Percentiles rank a stretch among this genome's conserved stretches.
phyloP scores from a whole-genome alignment of 495 filamentous ascomycete species.

The Penicillium cinerascens region DNA sequence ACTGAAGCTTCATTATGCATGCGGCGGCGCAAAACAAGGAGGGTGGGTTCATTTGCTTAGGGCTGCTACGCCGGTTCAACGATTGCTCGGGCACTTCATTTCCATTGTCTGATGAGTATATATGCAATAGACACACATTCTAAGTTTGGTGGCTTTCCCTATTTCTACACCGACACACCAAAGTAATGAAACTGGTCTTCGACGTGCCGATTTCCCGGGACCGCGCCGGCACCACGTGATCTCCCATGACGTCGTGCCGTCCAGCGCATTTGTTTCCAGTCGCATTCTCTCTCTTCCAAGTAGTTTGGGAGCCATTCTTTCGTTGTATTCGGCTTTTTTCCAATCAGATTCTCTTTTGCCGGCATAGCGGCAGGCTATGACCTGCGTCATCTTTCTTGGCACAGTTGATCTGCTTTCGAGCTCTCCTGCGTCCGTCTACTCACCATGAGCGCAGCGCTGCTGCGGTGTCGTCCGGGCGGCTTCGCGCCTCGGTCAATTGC shows the following conservation, averaged over 20 bases:
- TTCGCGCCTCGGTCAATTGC: constrained; percentile 32
- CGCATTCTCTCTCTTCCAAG: neutral
- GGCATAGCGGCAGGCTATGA: constrained; percentile 9
- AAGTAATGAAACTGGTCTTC: too few species aligned
- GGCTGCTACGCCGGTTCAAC: too few species aligned
- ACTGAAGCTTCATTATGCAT: constrained; percentile 12
- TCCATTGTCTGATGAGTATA: constrained; percentile 16
- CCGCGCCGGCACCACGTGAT: constrained; percentile 18
- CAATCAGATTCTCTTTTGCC: constrained; percentile 2
- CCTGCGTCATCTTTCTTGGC: constrained; percentile 11
- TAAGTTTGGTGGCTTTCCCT: neutral
- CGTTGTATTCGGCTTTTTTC: neutral
- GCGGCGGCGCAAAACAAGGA: constrained; percentile 1
- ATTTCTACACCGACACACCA: neutral
- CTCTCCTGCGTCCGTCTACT: constrained; percentile 4
- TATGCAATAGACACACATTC: constrained; percentile 19
- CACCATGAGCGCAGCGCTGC: constrained; percentile 39
- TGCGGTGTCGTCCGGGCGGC: constrained; percentile 35
- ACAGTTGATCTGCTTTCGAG: constrained; percentile 14
- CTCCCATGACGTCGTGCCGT: constrained; percentile 13
- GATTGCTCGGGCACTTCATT: neutral
- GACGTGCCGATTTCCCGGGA: constrained; percentile 14
- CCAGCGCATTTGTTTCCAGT: neutral
- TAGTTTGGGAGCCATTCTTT: constrained; percentile 4
- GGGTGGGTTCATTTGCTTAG: constrained; percentile 3